A percentile compares a stretch with the other conserved stretches of the same genome.
Evolutionary conservation across 768 basidiomycete species (phyloP).

Genomic region (Neoboletus magnificus): DNA sequence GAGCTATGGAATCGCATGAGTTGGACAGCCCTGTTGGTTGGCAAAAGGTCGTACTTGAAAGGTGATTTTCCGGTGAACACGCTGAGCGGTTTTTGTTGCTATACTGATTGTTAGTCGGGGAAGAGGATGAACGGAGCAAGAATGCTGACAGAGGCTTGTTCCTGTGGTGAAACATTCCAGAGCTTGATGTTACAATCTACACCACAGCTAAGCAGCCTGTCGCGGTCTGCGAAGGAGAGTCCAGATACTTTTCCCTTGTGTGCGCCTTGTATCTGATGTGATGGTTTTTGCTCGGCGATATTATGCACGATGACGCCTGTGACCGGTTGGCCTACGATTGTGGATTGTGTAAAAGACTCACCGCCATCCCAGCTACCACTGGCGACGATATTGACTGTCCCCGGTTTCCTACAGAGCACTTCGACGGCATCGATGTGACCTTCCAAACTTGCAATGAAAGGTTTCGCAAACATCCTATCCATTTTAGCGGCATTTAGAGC

Average conservation of each 20-base stretch:
- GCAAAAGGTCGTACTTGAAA: constrained; percentile 67
- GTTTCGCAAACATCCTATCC: constrained; percentile 97
- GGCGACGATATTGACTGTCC: constrained; percentile 72
- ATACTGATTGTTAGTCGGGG: constrained; percentile 4
- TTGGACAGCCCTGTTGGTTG: background rate
- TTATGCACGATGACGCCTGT: constrained; percentile 86
- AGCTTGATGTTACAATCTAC: constrained; percentile 81
- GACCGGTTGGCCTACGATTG: background rate
- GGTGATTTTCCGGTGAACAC: constrained; percentile 83
- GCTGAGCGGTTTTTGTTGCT: constrained; percentile 58
- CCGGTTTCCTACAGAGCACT: constrained; percentile 67
- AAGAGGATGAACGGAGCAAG: background rate
- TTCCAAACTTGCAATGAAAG: constrained; percentile 85
- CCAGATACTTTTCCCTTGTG: constrained; percentile 88
- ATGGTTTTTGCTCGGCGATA: constrained; percentile 53
- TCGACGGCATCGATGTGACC: constrained; percentile 97
- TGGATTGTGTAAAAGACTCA: constrained; percentile 36
- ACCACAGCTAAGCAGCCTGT: constrained; percentile 72
- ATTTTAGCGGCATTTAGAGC: constrained; percentile 96
- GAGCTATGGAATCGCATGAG: constrained; percentile 47
- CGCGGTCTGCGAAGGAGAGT: constrained; percentile 64
- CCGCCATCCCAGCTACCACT: constrained; percentile 97
- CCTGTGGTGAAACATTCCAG: constrained; percentile 54
- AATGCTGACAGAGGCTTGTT: constrained; percentile 38
- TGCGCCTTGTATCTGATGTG: constrained; percentile 59